phyloP scores from a whole-genome alignment of 2,329 filamentous ascomycete genomes.

The Phaeosphaeria sp. region DNA sequence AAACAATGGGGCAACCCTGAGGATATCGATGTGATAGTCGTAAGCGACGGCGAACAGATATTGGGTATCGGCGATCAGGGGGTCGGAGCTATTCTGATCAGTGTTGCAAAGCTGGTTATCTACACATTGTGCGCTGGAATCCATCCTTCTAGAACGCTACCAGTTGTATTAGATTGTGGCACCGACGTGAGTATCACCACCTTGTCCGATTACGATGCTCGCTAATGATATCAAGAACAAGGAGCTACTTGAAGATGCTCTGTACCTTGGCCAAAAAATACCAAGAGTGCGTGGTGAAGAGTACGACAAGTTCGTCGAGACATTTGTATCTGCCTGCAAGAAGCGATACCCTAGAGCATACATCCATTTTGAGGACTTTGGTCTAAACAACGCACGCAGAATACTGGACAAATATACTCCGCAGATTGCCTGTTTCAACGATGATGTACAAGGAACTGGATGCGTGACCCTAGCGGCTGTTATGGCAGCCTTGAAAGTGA shows the following conservation, averaged over 20 bases:
- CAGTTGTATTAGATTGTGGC: constrained; percentile 84
- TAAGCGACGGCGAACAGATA: constrained; percentile 77
- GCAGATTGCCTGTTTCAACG: constrained; percentile 84
- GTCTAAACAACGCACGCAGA: constrained; percentile 74
- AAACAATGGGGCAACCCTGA: constrained; percentile 72
- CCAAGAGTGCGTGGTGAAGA: constrained; percentile 70
- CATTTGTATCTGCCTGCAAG: constrained; percentile 71
- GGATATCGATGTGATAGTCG: constrained; percentile 87
- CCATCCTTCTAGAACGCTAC: constrained; percentile 77
- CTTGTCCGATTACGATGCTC: neutral
- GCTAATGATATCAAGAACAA: constrained; percentile 62
- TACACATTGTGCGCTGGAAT: constrained; percentile 88
- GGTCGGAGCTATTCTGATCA: constrained; percentile 83
- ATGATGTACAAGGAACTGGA: constrained; percentile 88
- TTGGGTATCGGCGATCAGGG: constrained; percentile 90
- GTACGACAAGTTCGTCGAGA: constrained; percentile 80
- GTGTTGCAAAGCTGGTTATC: constrained; percentile 80
- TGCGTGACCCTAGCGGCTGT: constrained; percentile 86
- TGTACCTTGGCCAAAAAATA: constrained; percentile 78
- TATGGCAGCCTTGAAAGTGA: constrained; percentile 75
- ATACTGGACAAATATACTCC: constrained; percentile 78
- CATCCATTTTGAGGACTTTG: constrained; percentile 91
- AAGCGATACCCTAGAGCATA: constrained; percentile 79
- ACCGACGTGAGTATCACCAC: constrained; percentile 63
- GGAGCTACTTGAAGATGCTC: constrained; percentile 72